phyloP scores from a whole-genome alignment of 2,329 filamentous ascomycete genomes.

The Lanzia echinophila region DNA sequence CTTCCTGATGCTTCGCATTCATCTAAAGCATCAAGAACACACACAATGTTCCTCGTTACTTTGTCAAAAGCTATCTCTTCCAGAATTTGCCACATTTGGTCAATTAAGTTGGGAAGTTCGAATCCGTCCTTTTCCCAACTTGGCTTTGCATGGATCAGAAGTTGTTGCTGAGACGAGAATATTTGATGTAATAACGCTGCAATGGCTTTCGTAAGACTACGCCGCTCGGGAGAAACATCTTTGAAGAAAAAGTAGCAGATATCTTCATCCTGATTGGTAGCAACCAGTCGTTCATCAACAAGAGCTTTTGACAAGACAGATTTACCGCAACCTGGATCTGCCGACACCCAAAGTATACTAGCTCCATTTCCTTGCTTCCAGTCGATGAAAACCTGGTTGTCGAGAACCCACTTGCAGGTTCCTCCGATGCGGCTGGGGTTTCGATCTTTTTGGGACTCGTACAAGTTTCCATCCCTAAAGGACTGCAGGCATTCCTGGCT shows the following conservation, averaged over 20 bases:
- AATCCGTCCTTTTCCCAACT: background rate
- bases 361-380: background rate
- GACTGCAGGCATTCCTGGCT: background rate
- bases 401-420: background rate
- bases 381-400: background rate
- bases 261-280: background rate
- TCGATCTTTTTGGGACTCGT: background rate
- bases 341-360: background rate
- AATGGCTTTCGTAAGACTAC: slow-evolving; percentile 1
- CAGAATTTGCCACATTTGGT: background rate
- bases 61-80: background rate
- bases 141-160: background rate
- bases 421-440: background rate
- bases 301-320: slow-evolving; percentile 2
- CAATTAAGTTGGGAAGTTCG: background rate
- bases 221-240: background rate
- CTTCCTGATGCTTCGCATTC: background rate
- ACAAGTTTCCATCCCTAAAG: background rate
- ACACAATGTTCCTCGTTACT: background rate
- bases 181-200: slow-evolving; percentile 8
- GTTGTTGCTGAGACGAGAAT: background rate
- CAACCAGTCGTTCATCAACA: background rate
- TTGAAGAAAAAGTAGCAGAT: slow-evolving; percentile 11
- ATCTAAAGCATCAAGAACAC: background rate
- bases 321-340: slow-evolving; percentile 2